Evolutionary conservation across 2,329 filamentous ascomycete genomes (phyloP).

Genomic region (Botrytis tulipae): DNA sequence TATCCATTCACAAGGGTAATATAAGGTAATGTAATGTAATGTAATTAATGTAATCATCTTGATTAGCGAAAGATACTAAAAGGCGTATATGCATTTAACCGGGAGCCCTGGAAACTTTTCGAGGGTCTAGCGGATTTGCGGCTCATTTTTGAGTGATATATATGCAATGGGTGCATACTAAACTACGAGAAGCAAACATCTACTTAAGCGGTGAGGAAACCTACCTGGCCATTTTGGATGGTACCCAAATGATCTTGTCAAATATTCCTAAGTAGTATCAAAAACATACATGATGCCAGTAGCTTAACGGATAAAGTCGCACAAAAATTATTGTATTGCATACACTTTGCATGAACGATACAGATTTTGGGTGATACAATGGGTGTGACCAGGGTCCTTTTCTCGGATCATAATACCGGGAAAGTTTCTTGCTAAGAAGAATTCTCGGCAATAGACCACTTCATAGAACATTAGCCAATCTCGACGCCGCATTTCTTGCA

Average conservation of each 20-base stretch:
- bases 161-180: conserved; percentile 3
- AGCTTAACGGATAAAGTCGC: conserved; percentile 18
- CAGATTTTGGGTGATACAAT: conserved; percentile 20
- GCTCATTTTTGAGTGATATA: conserved; percentile 14
- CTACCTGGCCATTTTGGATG: conserved; percentile 1
- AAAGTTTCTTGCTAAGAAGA: conserved; percentile 3
- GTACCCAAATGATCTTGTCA: conserved; percentile 5
- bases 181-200: conserved; percentile 4
- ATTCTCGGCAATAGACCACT: not conserved
- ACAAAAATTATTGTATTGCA: conserved; percentile 23
- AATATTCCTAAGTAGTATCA: conserved; percentile 10
- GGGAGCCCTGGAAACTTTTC: conserved; percentile 10
- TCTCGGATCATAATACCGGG: conserved; percentile 17
- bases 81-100: conserved; percentile 9
- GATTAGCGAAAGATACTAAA: conserved; percentile 8
- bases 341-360: conserved; percentile 22
- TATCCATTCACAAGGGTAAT: conserved; percentile 1
- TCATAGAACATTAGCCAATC: conserved; percentile 49
- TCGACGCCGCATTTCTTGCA: conserved; percentile 90
- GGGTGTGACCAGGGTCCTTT: conserved; percentile 13
- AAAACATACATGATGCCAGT: conserved; percentile 9
- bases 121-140: conserved; percentile 6
- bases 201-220: conserved; percentile 16
- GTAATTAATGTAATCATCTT: conserved; percentile 14
- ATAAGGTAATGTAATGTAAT: not conserved